Evolutionary conservation across 306 rosid species (phyloP).

Genomic region (Macrotyloma uniflorum): DNA sequence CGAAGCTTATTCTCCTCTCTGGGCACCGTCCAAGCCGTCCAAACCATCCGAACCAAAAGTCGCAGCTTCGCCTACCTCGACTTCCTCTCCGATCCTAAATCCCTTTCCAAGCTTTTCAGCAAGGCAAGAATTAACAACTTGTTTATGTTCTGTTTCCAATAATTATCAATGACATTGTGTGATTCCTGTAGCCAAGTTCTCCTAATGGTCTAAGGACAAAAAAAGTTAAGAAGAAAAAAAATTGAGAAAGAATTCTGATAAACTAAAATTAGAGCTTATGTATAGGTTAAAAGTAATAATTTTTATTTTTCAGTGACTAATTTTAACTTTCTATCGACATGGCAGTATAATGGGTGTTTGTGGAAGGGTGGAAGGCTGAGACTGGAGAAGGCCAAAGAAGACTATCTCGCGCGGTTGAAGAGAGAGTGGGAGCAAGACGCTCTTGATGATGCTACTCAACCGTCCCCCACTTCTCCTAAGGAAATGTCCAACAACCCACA

Average conservation of each 20-base stretch:
- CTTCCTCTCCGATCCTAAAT: constrained; percentile 53
- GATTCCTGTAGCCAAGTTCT: background rate
- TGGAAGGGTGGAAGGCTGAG: constrained; percentile 90
- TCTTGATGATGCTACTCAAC: constrained; percentile 4
- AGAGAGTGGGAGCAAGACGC: constrained; percentile 71
- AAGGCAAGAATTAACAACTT: constrained; percentile 29
- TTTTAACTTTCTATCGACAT: too few relatives aligned
- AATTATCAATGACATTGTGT: background rate
- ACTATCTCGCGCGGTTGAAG: constrained; percentile 63
- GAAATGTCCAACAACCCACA: constrained; percentile 23
- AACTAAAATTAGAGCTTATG: too few relatives aligned
- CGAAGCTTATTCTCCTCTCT: constrained; percentile 50
- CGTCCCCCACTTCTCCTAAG: background rate
- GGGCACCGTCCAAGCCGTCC: constrained; percentile 58
- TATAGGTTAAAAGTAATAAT: too few relatives aligned
- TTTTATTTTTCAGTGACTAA: background rate
- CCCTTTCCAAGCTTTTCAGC: constrained; percentile 78
- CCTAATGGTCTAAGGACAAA: too few relatives aligned
- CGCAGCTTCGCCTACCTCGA: constrained; percentile 85
- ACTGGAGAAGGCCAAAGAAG: constrained; percentile 87
- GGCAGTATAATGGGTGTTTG: constrained; percentile 89
- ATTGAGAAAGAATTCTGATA: too few relatives aligned
- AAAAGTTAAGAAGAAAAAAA: too few relatives aligned
- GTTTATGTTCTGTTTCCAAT: background rate
- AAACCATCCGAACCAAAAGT: constrained; percentile 73